Evolutionary conservation across 2,329 filamentous ascomycete genomes (phyloP).

Genomic region (Trichoderma guizhouense): DNA sequence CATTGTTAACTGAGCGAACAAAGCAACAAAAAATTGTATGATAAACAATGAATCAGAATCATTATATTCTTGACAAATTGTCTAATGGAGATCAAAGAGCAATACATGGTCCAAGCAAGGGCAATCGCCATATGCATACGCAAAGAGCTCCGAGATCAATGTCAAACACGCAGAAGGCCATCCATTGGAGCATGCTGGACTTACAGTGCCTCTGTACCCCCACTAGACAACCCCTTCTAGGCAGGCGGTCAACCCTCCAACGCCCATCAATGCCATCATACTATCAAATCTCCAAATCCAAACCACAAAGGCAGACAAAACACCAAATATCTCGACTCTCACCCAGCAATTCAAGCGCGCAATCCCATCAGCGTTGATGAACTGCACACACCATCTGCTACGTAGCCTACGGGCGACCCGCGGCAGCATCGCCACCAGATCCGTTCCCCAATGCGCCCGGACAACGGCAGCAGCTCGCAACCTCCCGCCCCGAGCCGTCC

Average conservation of each 20-base stretch:
- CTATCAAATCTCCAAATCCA: neutral
- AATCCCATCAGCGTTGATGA: conserved; percentile 24
- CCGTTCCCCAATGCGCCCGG: conserved; percentile 6
- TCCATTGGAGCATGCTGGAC: neutral
- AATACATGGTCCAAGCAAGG: neutral
- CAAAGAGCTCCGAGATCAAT: neutral
- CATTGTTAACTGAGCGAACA: neutral
- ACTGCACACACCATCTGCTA: conserved; percentile 26
- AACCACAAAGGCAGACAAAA: neutral
- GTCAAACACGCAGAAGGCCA: neutral
- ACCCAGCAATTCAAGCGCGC: neutral
- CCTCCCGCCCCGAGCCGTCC: neutral
- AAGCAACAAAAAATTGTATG: neutral
- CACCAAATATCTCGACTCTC: neutral
- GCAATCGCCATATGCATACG: neutral
- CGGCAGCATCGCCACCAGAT: neutral
- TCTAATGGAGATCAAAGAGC: neutral
- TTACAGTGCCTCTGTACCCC: neutral
- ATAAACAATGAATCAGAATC: neutral
- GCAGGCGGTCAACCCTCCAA: conserved; percentile 19
- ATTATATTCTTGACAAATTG: neutral
- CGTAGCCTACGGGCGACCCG: conserved; percentile 25
- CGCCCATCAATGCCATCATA: neutral
- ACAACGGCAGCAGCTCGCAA: neutral
- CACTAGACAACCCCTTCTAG: neutral